Evolutionary conservation across 345 rosid genomes (phyloP).

Genomic region (Noccaea caerulescens): DNA sequence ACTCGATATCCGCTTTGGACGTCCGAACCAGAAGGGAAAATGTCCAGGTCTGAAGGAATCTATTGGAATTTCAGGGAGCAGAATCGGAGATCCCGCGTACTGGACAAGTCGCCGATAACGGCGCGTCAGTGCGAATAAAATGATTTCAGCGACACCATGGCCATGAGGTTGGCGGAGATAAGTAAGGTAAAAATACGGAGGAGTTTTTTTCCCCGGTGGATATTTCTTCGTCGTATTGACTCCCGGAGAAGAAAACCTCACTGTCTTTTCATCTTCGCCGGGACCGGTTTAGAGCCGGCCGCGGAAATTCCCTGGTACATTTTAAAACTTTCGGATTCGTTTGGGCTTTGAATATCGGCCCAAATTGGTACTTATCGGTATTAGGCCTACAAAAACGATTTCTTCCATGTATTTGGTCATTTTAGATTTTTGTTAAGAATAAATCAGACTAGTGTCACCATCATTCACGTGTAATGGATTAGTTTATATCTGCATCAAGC

Average conservation of each 20-base stretch:
- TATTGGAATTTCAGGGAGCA: not conserved
- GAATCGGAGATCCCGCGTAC: not conserved
- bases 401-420: not conserved
- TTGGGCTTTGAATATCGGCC: constrained; percentile 11
- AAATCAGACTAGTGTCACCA: not conserved
- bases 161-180: not conserved
- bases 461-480: constrained; percentile 32
- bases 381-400: not conserved
- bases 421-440: not conserved
- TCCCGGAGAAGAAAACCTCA: constrained; percentile 1
- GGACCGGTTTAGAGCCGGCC: too few relatives aligned
- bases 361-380: not conserved
- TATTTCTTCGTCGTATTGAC: not conserved
- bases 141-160: not conserved
- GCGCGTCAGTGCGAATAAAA: not conserved
- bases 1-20: not conserved
- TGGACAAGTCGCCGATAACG: not conserved
- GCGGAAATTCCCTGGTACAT: not conserved
- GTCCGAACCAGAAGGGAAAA: too few relatives aligned
- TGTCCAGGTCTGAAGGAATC: not conserved
- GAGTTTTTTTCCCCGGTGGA: not conserved
- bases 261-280: not conserved
- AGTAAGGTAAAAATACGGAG: not conserved
- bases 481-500: constrained; percentile 12
- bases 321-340: not conserved